phyloP scores from a whole-genome alignment of 1,284 basidiomycete genomes.

The Microbotryomycetes sp. region DNA sequence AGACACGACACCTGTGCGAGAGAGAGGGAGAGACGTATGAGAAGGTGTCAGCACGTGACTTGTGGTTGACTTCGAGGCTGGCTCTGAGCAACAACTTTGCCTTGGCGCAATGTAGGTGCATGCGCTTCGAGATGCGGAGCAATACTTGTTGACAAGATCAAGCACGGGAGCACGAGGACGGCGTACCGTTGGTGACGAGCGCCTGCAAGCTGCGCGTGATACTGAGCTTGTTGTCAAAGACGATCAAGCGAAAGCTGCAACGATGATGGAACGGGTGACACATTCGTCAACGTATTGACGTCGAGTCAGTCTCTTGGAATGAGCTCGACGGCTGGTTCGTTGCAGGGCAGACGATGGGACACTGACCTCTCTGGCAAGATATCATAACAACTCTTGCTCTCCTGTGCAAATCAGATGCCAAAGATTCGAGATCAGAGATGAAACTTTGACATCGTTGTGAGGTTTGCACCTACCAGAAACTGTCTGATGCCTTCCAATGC shows the following conservation, averaged over 20 bases:
- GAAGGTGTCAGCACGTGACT: neutral
- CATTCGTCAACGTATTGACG: too few relatives aligned
- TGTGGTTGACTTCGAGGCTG: too few relatives aligned
- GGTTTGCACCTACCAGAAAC: neutral
- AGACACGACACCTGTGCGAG: conserved; percentile 76
- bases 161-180: neutral
- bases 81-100: neutral
- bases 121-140: too few relatives aligned
- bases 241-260: conserved; percentile 90
- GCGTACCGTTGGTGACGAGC: conserved; percentile 74
- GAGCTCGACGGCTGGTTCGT: too few relatives aligned
- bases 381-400: conserved; percentile 36
- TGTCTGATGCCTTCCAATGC: neutral
- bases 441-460: too few relatives aligned
- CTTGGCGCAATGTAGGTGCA: neutral
- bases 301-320: too few relatives aligned
- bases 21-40: neutral
- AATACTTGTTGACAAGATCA: too few relatives aligned
- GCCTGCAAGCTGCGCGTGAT: conserved; percentile 89
- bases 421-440: too few relatives aligned
- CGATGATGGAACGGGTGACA: conserved; percentile 57
- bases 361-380: conserved; percentile 37
- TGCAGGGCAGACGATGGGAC: too few relatives aligned
- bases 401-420: too few relatives aligned
- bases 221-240: conserved; percentile 87